Conservation (phyloP, 1,284 basidiomycete genomes). For the Heterobasidion occidentale region DNA sequence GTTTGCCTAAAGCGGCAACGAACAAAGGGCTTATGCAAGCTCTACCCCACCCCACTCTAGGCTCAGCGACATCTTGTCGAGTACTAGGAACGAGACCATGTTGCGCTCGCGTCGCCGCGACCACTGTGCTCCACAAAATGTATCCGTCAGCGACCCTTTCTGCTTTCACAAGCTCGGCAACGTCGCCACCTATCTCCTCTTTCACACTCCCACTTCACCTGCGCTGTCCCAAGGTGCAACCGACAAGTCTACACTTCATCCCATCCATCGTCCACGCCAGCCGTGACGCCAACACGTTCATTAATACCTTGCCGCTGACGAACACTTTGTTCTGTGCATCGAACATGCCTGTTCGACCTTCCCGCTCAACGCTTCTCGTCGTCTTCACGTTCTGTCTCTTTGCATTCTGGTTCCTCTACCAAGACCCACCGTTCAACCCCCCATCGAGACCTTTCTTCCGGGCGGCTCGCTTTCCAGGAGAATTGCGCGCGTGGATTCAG, state of each 20-base stretch:
- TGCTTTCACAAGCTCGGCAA: background rate
- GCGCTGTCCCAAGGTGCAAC: background rate
- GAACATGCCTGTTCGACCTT: background rate
- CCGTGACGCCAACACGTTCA: background rate
- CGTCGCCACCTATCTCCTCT: background rate
- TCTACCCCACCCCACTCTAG: too few relatives aligned
- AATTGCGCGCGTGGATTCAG: background rate
- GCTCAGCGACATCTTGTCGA: too few relatives aligned
- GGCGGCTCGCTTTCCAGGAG: background rate
- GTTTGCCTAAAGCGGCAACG: too few relatives aligned
- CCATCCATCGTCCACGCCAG: too few relatives aligned
- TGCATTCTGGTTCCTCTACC: background rate
- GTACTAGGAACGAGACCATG: too few relatives aligned
- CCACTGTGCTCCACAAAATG: too few relatives aligned
- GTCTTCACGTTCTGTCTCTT: background rate
- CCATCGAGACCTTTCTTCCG: background rate
- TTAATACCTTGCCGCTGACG: background rate
- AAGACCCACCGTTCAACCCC: background rate
- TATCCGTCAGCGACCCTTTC: too few relatives aligned
- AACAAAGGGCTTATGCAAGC: too few relatives aligned
- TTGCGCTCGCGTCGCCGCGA: too few relatives aligned
- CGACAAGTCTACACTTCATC: too few relatives aligned
- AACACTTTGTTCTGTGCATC: background rate
- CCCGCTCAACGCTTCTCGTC: background rate
- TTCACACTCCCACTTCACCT: background rate